phyloP scores from a whole-genome alignment of 75 land plant genomes.

The Selaginella moellendorffii region DNA sequence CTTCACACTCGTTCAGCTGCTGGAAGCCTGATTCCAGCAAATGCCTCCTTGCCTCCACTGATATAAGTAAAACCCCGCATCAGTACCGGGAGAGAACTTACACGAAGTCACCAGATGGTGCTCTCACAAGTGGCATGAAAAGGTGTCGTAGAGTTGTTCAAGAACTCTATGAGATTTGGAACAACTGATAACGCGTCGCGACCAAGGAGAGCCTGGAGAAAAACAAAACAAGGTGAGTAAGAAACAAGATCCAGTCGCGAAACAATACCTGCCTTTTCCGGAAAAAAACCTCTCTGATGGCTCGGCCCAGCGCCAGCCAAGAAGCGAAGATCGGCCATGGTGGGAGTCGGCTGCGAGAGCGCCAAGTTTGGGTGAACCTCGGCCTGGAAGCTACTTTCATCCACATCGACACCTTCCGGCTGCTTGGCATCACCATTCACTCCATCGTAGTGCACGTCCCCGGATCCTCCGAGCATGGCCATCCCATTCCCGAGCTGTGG shows the following conservation, averaged over 20 bases:
- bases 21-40: constrained; percentile 70
- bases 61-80: no score
- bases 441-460: constrained; percentile 37
- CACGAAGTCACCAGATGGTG: background rate
- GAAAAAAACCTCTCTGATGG: constrained; percentile 12
- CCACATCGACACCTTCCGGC: constrained; percentile 3
- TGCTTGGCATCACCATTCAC: constrained; percentile 15
- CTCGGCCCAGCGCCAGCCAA: constrained; percentile 32
- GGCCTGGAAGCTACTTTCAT: constrained; percentile 16
- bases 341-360: constrained; percentile 19
- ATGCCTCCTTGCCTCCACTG: constrained; percentile 76
- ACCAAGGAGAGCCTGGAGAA: background rate
- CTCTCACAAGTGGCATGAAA: constrained; percentile 80
- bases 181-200: constrained; percentile 34
- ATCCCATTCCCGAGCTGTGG: constrained; percentile 11
- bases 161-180: constrained; percentile 47
- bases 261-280: constrained; percentile 20
- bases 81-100: background rate
- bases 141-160: constrained; percentile 92
- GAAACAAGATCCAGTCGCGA: constrained; percentile 95
- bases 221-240: constrained; percentile 17
- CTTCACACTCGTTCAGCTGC: constrained; percentile 67
- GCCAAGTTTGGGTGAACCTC: constrained; percentile 5
- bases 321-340: constrained; percentile 23
- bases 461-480: constrained; percentile 19